Evolutionary conservation across 495 filamentous ascomycete genomes (phyloP).

Genomic region (Hypoxylon rickii): DNA sequence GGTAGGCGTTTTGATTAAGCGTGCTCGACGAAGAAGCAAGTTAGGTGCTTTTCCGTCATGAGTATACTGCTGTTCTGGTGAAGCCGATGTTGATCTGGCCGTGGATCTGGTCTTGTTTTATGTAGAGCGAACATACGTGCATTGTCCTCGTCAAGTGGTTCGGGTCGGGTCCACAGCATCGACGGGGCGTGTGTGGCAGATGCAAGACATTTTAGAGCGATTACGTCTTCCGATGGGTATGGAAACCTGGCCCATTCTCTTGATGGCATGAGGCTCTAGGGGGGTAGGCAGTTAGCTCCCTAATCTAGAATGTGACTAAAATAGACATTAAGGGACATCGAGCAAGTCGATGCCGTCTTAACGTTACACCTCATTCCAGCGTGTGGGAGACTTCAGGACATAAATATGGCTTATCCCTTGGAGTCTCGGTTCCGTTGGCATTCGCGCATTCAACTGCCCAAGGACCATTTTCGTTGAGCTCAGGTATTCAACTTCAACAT

Average conservation of each 20-base stretch:
- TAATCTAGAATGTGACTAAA: slow-evolving; percentile 21
- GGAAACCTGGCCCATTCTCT: not conserved
- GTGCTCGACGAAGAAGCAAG: too few species aligned
- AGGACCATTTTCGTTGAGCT: not conserved
- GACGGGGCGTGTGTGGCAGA: too few species aligned
- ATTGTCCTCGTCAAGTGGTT: too few species aligned
- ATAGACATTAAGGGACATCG: slow-evolving; percentile 9
- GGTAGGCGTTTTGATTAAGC: too few species aligned
- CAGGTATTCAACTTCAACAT: slow-evolving; percentile 18
- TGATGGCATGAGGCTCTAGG: slow-evolving; percentile 25
- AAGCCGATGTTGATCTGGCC: too few species aligned
- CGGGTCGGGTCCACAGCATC: too few species aligned
- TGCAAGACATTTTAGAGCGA: slow-evolving; percentile 15
- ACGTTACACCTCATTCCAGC: slow-evolving; percentile 35
- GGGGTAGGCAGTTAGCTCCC: slow-evolving; percentile 9
- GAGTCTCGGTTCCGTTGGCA: slow-evolving; percentile 1
- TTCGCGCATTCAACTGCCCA: not conserved
- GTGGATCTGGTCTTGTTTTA: too few species aligned
- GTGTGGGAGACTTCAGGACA: slow-evolving; percentile 8
- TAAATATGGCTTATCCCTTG: slow-evolving; percentile 17
- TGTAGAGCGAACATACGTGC: too few species aligned
- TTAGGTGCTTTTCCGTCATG: too few species aligned
- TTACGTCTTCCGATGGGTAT: not conserved
- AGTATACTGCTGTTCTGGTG: too few species aligned
- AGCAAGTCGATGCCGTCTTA: slow-evolving; percentile 9